A percentile compares a stretch with the other conserved stretches of the same genome.
Evolutionary conservation across 345 rosid species (phyloP).

Genomic region (Luvunga scandens): DNA sequence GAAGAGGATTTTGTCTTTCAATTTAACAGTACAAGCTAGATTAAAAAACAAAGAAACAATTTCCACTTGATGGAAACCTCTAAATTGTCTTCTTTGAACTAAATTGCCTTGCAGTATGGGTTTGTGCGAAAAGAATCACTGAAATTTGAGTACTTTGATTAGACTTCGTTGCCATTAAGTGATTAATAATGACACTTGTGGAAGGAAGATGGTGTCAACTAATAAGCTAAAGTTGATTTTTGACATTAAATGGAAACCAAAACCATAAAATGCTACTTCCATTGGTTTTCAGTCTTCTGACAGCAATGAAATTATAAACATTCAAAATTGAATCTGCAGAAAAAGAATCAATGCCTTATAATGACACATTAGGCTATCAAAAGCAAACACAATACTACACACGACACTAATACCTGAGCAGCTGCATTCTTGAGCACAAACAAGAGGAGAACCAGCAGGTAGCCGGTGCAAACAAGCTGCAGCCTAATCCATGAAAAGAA

Average conservation of each 20-base stretch:
- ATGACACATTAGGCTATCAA: neutral
- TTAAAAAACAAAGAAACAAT: neutral
- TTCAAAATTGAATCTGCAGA: neutral
- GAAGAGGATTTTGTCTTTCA: too few species aligned
- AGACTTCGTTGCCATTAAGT: neutral
- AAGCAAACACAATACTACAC: slow-evolving; percentile 17
- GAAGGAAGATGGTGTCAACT: too few species aligned
- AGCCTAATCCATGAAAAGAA: slow-evolving; percentile 5
- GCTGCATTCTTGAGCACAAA: slow-evolving; percentile 10
- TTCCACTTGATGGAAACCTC: neutral
- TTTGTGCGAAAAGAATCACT: neutral
- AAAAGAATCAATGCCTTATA: neutral
- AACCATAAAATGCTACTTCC: slow-evolving; percentile 10
- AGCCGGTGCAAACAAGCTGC: slow-evolving; percentile 1
- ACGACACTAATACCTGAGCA: slow-evolving; percentile 15
- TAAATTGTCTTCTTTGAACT: neutral
- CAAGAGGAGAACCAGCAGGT: slow-evolving; percentile 5
- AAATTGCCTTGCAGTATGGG: neutral
- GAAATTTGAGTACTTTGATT: neutral
- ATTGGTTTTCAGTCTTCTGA: neutral
- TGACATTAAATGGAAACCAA: slow-evolving; percentile 1
- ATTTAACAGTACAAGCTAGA: neutral
- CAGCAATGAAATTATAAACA: neutral
- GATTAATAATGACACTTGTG: neutral
- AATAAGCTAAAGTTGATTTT: slow-evolving; percentile 1